Evolutionary conservation across 139 green algal genomes (phyloP).

Genomic region (Chlorella vulgaris): DNA sequence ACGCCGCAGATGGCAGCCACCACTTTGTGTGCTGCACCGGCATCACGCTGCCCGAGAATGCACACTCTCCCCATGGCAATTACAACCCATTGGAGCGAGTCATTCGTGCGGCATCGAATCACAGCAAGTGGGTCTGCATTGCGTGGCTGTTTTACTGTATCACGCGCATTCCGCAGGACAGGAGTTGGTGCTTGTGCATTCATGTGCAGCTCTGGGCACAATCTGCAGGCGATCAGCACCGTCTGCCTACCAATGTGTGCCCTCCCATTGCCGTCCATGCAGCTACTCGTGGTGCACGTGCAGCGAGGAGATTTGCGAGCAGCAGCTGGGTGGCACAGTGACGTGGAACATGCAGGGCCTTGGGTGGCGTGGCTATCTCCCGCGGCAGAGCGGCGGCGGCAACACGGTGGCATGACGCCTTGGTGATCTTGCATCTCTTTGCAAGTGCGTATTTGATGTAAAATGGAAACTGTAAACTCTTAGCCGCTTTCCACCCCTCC

Average conservation of each 20-base stretch:
- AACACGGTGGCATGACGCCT: neutral
- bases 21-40: constrained; percentile 43
- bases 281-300: constrained; percentile 42
- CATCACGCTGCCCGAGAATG: constrained; percentile 37
- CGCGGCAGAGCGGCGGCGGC: neutral
- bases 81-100: constrained; percentile 31
- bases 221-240: too few species aligned
- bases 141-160: too few species aligned
- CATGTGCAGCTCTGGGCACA: too few species aligned
- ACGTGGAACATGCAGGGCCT: constrained; percentile 37
- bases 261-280: too few species aligned
- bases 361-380: constrained; percentile 32
- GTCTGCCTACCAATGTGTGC: too few species aligned
- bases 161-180: too few species aligned
- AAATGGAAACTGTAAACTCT: too few species aligned
- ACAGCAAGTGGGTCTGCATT: too few species aligned
- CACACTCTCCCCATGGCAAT: constrained; percentile 38
- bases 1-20: constrained; percentile 18
- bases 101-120: constrained; percentile 30
- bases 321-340: constrained; percentile 33
- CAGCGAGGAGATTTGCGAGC: constrained; percentile 37
- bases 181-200: too few species aligned
- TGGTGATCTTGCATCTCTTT: neutral
- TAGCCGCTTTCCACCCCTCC: too few species aligned
- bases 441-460: too few species aligned